Evolutionary conservation across 768 basidiomycete species (phyloP).

Genomic region (Baorangia bicolor): DNA sequence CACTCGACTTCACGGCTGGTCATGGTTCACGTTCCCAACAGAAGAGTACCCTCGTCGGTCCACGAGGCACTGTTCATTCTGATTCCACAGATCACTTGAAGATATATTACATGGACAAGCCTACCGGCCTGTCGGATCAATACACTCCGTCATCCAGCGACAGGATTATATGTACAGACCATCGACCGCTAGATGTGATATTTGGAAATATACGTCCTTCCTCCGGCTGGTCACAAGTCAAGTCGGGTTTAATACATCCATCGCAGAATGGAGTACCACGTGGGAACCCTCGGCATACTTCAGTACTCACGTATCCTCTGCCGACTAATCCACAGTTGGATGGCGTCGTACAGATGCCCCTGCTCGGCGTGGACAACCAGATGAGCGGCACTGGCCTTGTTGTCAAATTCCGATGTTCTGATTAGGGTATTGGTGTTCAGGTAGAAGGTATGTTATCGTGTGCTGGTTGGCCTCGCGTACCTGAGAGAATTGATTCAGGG

Average conservation of each 20-base stretch:
- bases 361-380: slow-evolving; percentile 20
- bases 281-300: neutral
- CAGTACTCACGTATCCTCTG: slow-evolving; percentile 16
- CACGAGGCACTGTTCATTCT: neutral
- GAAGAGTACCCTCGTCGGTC: neutral
- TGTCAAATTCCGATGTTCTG: slow-evolving; percentile 14
- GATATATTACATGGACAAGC: too few species aligned
- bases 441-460: slow-evolving; percentile 13
- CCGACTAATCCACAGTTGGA: slow-evolving; percentile 16
- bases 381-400: slow-evolving; percentile 14
- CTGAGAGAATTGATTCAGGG: slow-evolving; percentile 16
- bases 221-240: neutral
- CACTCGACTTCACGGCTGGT: neutral
- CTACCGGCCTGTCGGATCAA: too few species aligned
- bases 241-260: neutral
- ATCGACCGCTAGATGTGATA: slow-evolving; percentile 26
- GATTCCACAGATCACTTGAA: too few species aligned
- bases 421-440: slow-evolving; percentile 18
- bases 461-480: neutral
- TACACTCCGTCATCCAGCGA: too few species aligned
- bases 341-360: too few species aligned
- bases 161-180: slow-evolving; percentile 23
- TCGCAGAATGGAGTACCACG: neutral
- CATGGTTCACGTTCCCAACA: neutral
- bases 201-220: slow-evolving; percentile 10